Base-by-base conservation (phyloP, 371 early-diverging fungal species). In the Mucor lusitanicus region DNA sequence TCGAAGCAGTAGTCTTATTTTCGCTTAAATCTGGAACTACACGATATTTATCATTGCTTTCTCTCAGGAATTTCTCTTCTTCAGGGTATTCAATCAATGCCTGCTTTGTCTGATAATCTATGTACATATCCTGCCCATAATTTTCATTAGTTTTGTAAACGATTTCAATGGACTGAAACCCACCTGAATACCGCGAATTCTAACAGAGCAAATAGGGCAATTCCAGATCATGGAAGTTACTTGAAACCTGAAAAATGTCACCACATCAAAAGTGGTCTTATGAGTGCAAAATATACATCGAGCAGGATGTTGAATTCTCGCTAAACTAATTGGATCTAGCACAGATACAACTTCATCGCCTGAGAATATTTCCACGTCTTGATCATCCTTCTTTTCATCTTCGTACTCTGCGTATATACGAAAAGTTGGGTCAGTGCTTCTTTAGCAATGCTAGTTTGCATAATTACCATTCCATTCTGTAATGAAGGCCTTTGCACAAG, bases 261-360 rank as follows among this genome's bases (percentile, higher is more conserved):
- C 9, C 0, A 70, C 74, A 46, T 78, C 84, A 71, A 83, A 83
- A 25, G 77, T 73, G 4, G 80, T 67, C 23, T 57, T 59, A 68
- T 83, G 84, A 2, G 48, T 68, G 61, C 84, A 83, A 56, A 79
- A 76, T 13, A 78, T 70, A 6, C 81, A 73, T 55, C 80, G 53
- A 1, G 75, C 65, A 44, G 84, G 84, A 63, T 79, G 73, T 30
- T 76, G 60, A 30, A 81, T 76, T 2, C 63, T 69, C 3, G 63
- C 60, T 6, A 83, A 37, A 19, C 67, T 57, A 9, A 83, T 58
- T 0, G 84, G 81, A 61, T 83, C 84, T 0, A 68, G 30, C 8
- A 79, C 37, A 6, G 79, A 78, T 12, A 83, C 65, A 1, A 48
- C 39, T 58, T 83, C 76, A 48, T 76, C 76, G 3, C 73, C 64